A percentile compares a stretch with the other conserved stretches of the same genome.
Evolutionary conservation across 176 grass and related monocot genomes (phyloP).

Genomic region (Tuctoria greenei): DNA sequence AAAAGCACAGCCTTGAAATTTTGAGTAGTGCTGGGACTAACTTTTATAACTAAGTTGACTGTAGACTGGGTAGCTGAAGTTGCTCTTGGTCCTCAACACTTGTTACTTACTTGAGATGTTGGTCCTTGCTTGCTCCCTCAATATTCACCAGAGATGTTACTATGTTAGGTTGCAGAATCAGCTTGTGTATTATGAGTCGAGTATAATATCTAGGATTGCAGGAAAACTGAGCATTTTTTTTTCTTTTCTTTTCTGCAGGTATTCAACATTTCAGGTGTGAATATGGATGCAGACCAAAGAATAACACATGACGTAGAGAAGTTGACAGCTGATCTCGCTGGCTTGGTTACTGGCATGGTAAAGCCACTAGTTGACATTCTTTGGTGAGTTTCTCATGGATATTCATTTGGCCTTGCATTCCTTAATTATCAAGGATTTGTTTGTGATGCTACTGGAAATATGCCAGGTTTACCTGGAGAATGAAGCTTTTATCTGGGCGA

Average conservation of each 20-base stretch:
- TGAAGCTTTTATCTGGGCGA: conserved; percentile 90
- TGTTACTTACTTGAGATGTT: background rate
- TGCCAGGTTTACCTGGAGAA: conserved; percentile 98
- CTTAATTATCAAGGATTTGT: conserved; percentile 23
- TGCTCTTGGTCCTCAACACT: background rate
- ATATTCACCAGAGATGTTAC: background rate
- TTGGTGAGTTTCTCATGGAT: conserved; percentile 54
- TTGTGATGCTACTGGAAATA: conserved; percentile 37
- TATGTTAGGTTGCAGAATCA: background rate
- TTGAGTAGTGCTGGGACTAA: background rate
- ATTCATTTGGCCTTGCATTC: background rate
- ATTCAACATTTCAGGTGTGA: conserved; percentile 73
- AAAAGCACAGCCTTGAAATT: background rate
- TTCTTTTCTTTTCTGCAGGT: conserved; percentile 42
- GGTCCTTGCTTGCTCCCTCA: too few species aligned
- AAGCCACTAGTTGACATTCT: conserved; percentile 97
- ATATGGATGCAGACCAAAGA: conserved; percentile 96
- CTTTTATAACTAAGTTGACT: background rate
- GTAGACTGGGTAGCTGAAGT: background rate
- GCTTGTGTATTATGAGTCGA: background rate
- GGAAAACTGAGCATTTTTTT: background rate
- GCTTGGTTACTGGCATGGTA: conserved; percentile 94
- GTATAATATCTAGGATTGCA: conserved; percentile 5
- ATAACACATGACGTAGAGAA: conserved; percentile 96
- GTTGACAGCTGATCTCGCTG: conserved; percentile 84